phyloP scores from a whole-genome alignment of 192 early-diverging fungal species.

The Piromyces sp. region DNA sequence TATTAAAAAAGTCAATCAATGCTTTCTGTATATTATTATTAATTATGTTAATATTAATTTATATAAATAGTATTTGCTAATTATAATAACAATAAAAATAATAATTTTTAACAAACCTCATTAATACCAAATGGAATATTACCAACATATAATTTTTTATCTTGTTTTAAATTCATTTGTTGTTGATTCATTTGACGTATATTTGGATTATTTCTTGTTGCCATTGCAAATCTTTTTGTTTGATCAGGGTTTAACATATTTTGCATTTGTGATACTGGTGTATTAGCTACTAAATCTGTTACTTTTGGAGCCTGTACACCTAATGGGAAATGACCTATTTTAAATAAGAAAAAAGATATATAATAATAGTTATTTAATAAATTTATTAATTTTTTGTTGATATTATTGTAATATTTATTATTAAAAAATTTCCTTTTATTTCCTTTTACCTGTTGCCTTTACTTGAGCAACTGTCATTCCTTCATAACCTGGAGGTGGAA shows the following conservation, averaged over 20 bases:
- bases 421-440: too few relatives aligned
- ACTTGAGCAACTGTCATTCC: slow-evolving; percentile 66
- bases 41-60: too few relatives aligned
- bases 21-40: too few relatives aligned
- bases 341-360: too few relatives aligned
- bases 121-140: slow-evolving; percentile 63
- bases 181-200: slow-evolving; percentile 26
- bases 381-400: neutral
- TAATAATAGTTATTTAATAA: slow-evolving; percentile 13
- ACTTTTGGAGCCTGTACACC: slow-evolving; percentile 32
- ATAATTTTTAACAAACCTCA: slow-evolving; percentile 27
- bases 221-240: slow-evolving; percentile 19
- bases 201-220: slow-evolving; percentile 21
- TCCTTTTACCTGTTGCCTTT: slow-evolving; percentile 55
- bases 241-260: neutral
- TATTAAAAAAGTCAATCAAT: slow-evolving; percentile 72
- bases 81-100: too few relatives aligned
- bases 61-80: too few relatives aligned
- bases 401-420: too few relatives aligned
- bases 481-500: slow-evolving; percentile 75
- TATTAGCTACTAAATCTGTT: neutral
- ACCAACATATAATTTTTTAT: slow-evolving; percentile 76
- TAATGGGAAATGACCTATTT: slow-evolving; percentile 59
- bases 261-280: neutral
- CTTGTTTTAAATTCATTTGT: slow-evolving; percentile 50